Evolutionary conservation across 164 flowering plant genomes (phyloP), one percentile per base, ranked within the genome.

Genomic region (Platanus orientalis): DNA sequence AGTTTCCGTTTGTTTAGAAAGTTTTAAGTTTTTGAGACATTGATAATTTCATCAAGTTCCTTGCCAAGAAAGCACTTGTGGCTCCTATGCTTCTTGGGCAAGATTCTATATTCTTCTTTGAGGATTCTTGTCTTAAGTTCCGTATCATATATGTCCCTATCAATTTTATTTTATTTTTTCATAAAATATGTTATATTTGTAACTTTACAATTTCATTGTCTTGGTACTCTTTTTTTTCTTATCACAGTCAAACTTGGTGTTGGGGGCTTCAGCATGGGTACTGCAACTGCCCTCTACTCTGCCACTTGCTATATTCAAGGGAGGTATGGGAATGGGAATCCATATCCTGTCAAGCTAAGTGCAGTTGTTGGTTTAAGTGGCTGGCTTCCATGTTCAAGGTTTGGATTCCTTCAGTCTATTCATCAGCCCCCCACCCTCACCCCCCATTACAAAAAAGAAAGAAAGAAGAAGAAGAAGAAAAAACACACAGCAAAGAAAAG

Each of bases 241-340:
- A 2, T 45, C 54, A 47, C 87, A 95, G 99, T 95, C 60, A 90
- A 89, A 77, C 84, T 92, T 72, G 99, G 96, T 42, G 73, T 95
- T 60, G 99, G 97, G 65, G 99, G 99, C 58, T 95, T 95, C 81
- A 90, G 97, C 52, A 92, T 92, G 97, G 99, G 99, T 59, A 96
- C 92, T 68, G 96, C 99, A 53, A 79, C 77, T 29, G 92, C 97
- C 17, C 82, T 95, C 27, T 87, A 95, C 71, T 91, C 97, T 47
- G 97, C 96, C 45, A 88, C 91, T 55, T 90, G 96, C 69, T 88
- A 61, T 69, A 81, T 85, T 39, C 76, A 74, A 40, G 97, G 97
- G 14, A 84, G 75, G 72, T 90, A 81, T 68, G 88, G 86, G 62
- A 92, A 88, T 71, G 96, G 97, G 25, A 80, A 64, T 57, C 80